Conservation (phyloP, 768 basidiomycete genomes). For the Russula brevipes region DNA sequence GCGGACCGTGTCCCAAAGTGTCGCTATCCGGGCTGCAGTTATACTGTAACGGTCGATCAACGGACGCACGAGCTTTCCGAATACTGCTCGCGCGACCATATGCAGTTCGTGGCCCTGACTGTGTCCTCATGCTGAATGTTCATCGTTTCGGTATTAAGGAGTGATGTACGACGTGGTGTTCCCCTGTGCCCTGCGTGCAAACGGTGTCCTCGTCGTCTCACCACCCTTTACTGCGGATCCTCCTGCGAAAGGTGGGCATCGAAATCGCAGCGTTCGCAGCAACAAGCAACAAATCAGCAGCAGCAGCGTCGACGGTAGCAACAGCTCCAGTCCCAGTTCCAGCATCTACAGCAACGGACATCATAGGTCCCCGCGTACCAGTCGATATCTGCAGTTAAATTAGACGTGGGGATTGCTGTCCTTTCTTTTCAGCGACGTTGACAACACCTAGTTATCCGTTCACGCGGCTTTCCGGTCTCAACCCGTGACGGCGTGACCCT, state of each 20-base stretch:
- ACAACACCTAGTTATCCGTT: no score
- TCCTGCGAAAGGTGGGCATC: conserved; percentile 5
- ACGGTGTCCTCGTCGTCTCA: background rate
- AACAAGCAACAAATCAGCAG: background rate
- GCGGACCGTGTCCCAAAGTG: background rate
- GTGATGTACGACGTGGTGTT: background rate
- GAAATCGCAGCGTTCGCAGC: background rate
- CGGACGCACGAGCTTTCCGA: background rate
- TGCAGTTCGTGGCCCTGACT: conserved; percentile 3
- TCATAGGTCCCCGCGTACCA: background rate
- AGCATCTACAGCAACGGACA: background rate
- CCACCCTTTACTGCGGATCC: conserved; percentile 6
- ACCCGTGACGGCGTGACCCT: background rate
- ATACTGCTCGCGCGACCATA: conserved; percentile 6
- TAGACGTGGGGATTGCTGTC: background rate
- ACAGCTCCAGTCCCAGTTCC: no score
- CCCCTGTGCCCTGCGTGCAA: conserved; percentile 7
- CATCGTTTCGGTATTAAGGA: background rate
- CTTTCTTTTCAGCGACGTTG: no score
- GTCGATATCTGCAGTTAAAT: background rate
- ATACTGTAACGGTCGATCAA: background rate
- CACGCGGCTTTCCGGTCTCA: background rate
- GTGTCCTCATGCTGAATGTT: background rate
- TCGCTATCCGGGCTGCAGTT: background rate
- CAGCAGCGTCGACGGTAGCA: no score